A percentile compares a stretch with the other conserved stretches of the same genome.
Conservation (phyloP, 371 early-diverging fungal species). For the Synchytrium microbalum region DNA sequence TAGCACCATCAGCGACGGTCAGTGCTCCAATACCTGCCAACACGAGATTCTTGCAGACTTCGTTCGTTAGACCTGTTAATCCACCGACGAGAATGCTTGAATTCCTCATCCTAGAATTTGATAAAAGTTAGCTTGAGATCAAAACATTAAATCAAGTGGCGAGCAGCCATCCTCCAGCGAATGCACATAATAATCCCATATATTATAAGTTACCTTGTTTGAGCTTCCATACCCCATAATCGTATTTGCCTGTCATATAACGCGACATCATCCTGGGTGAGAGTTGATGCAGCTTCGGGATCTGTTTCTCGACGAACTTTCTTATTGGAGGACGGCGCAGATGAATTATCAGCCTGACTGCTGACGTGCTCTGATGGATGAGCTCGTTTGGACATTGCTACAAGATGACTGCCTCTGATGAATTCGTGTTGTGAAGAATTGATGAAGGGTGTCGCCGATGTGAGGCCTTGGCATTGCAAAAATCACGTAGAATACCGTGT, state of each 20-base stretch:
- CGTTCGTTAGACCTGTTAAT: constrained; percentile 59
- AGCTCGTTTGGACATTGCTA: too few species aligned
- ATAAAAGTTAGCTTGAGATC: too few species aligned
- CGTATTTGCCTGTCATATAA: constrained; percentile 94
- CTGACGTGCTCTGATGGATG: too few species aligned
- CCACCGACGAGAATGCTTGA: constrained; percentile 63
- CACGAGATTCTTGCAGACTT: constrained; percentile 83
- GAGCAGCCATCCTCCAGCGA: too few species aligned
- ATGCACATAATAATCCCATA: too few species aligned
- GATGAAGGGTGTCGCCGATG: too few species aligned
- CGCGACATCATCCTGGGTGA: constrained; percentile 71
- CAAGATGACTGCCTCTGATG: too few species aligned
- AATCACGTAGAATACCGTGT: too few species aligned
- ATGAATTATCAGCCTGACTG: too few species aligned
- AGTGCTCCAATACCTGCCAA: constrained; percentile 79
- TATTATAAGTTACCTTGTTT: constrained; percentile 62
- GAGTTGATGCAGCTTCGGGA: background rate
- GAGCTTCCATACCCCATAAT: constrained; percentile 91
- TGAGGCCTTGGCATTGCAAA: too few species aligned
- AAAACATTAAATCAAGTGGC: background rate
- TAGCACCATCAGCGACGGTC: constrained; percentile 54
- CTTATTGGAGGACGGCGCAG: too few species aligned
- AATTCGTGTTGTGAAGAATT: too few species aligned
- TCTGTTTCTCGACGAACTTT: background rate
- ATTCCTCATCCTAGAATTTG: constrained; percentile 60